phyloP scores from a whole-genome alignment of 202 grass and related monocot species.

The Hordeum pubiflorum region DNA sequence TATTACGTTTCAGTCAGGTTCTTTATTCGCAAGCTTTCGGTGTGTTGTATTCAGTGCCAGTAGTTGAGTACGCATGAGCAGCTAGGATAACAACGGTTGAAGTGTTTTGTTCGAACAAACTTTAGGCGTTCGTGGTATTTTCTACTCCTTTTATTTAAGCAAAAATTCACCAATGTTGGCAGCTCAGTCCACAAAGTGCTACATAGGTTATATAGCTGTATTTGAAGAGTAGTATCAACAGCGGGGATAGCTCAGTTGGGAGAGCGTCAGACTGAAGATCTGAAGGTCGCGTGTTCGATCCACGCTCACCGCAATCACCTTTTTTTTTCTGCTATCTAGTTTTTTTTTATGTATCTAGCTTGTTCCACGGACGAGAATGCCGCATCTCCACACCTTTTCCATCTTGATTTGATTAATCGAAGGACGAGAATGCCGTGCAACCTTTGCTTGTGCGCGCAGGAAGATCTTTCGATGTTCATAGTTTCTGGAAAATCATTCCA shows the following conservation, averaged over 20 bases:
- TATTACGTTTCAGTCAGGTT: background rate
- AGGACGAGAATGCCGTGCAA: too few relatives aligned
- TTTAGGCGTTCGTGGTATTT: background rate
- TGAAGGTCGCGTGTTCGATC: conserved; percentile 58
- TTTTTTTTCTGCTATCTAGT: too few relatives aligned
- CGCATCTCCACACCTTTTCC: too few relatives aligned
- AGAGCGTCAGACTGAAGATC: conserved; percentile 64
- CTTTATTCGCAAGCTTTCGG: background rate
- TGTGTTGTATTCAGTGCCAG: too few relatives aligned
- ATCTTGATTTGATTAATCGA: too few relatives aligned
- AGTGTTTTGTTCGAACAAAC: background rate
- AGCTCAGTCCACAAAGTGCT: background rate
- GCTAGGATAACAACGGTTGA: background rate
- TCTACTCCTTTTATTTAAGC: background rate
- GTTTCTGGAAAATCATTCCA: too few relatives aligned
- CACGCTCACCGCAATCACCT: conserved; percentile 23
- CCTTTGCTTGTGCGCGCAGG: too few relatives aligned
- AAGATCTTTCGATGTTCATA: too few relatives aligned
- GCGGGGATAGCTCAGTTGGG: conserved; percentile 62
- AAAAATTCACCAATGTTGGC: background rate
- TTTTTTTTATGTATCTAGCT: too few relatives aligned
- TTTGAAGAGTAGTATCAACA: too few relatives aligned
- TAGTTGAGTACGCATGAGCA: background rate
- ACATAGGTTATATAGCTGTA: accelerated
- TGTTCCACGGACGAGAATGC: too few relatives aligned